phyloP scores from a whole-genome alignment of 345 rosid species.

The Clarkia xantiana region DNA sequence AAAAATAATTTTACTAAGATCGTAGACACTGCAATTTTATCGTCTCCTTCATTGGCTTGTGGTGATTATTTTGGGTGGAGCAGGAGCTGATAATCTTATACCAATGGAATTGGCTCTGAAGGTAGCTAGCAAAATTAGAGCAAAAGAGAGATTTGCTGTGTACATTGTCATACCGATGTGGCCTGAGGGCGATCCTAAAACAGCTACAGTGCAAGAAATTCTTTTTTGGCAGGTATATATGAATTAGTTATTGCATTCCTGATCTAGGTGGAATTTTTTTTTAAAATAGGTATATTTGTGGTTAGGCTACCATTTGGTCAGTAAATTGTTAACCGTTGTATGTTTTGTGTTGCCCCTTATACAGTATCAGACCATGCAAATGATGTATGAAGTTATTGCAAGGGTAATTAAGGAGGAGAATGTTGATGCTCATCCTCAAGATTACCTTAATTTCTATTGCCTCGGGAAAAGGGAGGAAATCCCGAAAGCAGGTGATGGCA shows the following conservation, averaged over 20 bases:
- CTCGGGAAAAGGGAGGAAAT: slow-evolving; percentile 58
- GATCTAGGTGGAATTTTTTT: neutral
- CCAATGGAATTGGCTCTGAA: slow-evolving; percentile 96
- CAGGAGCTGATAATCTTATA: slow-evolving; percentile 92
- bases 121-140: slow-evolving; percentile 78
- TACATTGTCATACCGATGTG: slow-evolving; percentile 87
- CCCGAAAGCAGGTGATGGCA: slow-evolving; percentile 10
- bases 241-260: neutral
- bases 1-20: neutral
- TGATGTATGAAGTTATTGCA: slow-evolving; percentile 68
- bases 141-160: slow-evolving; percentile 75
- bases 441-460: slow-evolving; percentile 93
- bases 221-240: slow-evolving; percentile 81
- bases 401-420: slow-evolving; percentile 35
- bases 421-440: slow-evolving; percentile 47
- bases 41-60: neutral
- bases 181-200: slow-evolving; percentile 96
- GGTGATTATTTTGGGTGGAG: slow-evolving; percentile 8
- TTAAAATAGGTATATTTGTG: neutral
- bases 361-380: slow-evolving; percentile 86
- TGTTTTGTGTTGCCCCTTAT: slow-evolving; percentile 1
- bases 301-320: neutral
- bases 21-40: neutral
- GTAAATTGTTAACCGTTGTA: too few species aligned
- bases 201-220: slow-evolving; percentile 77